Percentiles rank a stretch among this genome's conserved stretches.
These are phyloP conservation scores for Calendula officinalis DNA, from an alignment of 129 eudicot species.

Conservation along the genomic window DNA sequence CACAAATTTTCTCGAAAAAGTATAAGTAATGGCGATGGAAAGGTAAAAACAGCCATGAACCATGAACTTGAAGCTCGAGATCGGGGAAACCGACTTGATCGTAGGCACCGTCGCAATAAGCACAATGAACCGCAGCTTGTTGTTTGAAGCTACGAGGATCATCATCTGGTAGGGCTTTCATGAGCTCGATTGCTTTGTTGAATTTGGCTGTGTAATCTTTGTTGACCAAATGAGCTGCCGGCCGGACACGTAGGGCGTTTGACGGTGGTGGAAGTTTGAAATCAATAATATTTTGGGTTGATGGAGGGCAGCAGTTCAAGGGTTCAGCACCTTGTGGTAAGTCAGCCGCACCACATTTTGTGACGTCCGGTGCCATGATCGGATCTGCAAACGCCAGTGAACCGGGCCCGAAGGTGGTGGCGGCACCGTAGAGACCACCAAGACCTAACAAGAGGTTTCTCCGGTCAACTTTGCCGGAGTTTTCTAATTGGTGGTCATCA, in stretches of 20 bases:
- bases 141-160: slow-evolving; percentile 61
- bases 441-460: slow-evolving; percentile 59
- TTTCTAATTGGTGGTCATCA: slow-evolving; percentile 12
- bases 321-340: slow-evolving; percentile 41
- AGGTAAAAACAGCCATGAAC: slow-evolving; percentile 65
- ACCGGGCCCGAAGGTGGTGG: slow-evolving; percentile 30
- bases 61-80: slow-evolving; percentile 58
- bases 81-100: slow-evolving; percentile 50
- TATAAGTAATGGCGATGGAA: slow-evolving; percentile 60
- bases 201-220: slow-evolving; percentile 46
- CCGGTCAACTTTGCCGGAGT: slow-evolving; percentile 40
- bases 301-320: slow-evolving; percentile 63
- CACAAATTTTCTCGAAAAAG: slow-evolving; percentile 56
- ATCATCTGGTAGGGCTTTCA: slow-evolving; percentile 54
- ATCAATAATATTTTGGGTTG: slow-evolving; percentile 31
- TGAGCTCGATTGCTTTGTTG: slow-evolving; percentile 50
- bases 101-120: slow-evolving; percentile 62
- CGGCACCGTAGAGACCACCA: slow-evolving; percentile 59
- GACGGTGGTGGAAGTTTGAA: slow-evolving; percentile 34
- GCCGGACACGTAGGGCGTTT: slow-evolving; percentile 35
- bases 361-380: slow-evolving; percentile 48
- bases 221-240: slow-evolving; percentile 46
- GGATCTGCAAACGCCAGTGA: slow-evolving; percentile 54
- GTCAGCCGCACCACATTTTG: slow-evolving; percentile 60
- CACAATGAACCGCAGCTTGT: slow-evolving; percentile 71